phyloP scores from a whole-genome alignment of 495 filamentous ascomycete genomes.

The Terfezia claveryi region DNA sequence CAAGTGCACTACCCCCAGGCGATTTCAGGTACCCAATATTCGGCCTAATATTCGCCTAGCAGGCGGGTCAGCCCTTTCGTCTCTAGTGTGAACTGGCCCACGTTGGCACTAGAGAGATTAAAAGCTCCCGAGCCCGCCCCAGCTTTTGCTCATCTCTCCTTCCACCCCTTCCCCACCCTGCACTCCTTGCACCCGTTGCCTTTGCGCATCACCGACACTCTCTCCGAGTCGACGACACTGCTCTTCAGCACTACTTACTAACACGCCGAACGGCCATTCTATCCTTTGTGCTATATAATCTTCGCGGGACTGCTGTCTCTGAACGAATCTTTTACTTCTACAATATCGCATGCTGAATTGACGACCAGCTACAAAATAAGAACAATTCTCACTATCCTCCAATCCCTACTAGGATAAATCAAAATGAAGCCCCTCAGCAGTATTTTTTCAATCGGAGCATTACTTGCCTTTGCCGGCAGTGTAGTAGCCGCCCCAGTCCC shows the following conservation, averaged over 20 bases:
- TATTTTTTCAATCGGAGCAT: background rate
- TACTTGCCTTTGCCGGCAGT: background rate
- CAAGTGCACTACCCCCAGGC: no score
- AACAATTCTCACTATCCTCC: background rate
- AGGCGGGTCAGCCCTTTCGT: no score
- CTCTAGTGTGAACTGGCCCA: no score
- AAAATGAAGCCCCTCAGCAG: background rate
- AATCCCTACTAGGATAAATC: background rate
- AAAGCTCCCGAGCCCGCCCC: background rate
- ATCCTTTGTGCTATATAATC: background rate
- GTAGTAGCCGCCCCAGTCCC: background rate
- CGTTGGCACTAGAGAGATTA: background rate
- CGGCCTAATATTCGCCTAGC: no score
- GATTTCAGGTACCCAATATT: no score
- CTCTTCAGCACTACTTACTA: background rate
- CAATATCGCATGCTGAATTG: background rate
- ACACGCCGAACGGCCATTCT: no score
- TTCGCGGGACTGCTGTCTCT: background rate
- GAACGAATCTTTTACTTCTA: background rate
- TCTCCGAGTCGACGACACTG: background rate
- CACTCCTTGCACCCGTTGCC: background rate
- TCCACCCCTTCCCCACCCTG: background rate
- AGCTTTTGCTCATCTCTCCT: background rate
- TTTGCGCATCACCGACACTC: background rate
- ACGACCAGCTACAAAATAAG: background rate